A percentile compares a stretch with the other conserved stretches of the same genome.
These are phyloP conservation scores for Begonia loranthoides DNA, from an alignment of 306 rosid species.

Conservation along the genomic window DNA sequence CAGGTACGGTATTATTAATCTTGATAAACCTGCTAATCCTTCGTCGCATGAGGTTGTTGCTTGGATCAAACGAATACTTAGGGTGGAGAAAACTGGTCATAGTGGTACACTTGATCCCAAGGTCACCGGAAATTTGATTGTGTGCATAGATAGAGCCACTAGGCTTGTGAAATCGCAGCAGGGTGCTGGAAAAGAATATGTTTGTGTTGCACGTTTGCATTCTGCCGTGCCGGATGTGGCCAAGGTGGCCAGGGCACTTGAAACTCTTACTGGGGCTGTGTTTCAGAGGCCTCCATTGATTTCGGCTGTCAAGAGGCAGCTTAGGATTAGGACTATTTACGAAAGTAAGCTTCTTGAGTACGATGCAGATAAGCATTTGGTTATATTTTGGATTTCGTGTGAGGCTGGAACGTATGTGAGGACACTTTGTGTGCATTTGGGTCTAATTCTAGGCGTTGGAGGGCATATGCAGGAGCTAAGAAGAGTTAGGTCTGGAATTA, in stretches of 20 bases:
- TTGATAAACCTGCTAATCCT: slow-evolving; percentile 62
- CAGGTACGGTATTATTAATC: slow-evolving; percentile 47
- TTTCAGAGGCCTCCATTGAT: slow-evolving; percentile 62
- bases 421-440: slow-evolving; percentile 65
- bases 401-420: slow-evolving; percentile 76
- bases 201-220: slow-evolving; percentile 50
- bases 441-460: slow-evolving; percentile 66
- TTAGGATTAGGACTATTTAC: slow-evolving; percentile 57
- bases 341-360: slow-evolving; percentile 75
- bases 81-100: slow-evolving; percentile 58
- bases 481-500: slow-evolving; percentile 56
- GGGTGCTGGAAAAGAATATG: slow-evolving; percentile 68
- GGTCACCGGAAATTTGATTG: slow-evolving; percentile 60
- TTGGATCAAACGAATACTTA: slow-evolving; percentile 58
- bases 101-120: slow-evolving; percentile 68
- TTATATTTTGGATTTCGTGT: slow-evolving; percentile 47
- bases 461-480: slow-evolving; percentile 69
- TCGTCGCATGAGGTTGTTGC: slow-evolving; percentile 74
- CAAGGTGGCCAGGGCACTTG: slow-evolving; percentile 50
- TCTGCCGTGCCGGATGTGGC: slow-evolving; percentile 46
- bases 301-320: slow-evolving; percentile 65
- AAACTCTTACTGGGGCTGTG: slow-evolving; percentile 59
- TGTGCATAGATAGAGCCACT: slow-evolving; percentile 62
- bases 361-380: slow-evolving; percentile 45
- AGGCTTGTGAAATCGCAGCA: slow-evolving; percentile 56